phyloP scores from a whole-genome alignment of 2,329 filamentous ascomycete genomes.

The Fusarium siculi region DNA sequence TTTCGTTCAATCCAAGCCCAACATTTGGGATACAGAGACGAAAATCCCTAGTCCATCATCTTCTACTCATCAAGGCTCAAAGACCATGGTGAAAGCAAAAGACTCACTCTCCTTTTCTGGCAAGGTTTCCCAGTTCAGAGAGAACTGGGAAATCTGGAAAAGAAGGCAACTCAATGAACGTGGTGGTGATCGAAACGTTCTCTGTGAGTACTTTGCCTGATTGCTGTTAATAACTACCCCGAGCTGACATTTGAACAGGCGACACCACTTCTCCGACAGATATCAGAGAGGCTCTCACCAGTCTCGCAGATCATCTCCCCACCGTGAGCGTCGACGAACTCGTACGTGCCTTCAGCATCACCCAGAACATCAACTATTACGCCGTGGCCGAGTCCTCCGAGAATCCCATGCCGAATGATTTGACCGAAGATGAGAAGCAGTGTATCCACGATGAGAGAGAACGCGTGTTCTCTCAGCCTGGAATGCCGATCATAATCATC shows the following conservation, averaged over 20 bases:
- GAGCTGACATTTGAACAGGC: neutral
- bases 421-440: neutral
- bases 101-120: neutral
- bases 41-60: too few species aligned
- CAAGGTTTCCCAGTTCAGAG: rapidly evolving
- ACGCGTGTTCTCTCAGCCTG: neutral
- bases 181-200: neutral
- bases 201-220: neutral
- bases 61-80: too few species aligned
- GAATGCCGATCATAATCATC: neutral
- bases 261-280: neutral
- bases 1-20: too few species aligned
- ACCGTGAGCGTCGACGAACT: neutral
- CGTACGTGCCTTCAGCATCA: neutral
- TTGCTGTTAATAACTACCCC: neutral
- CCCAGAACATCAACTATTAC: neutral
- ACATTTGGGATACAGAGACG: too few species aligned
- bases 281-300: neutral
- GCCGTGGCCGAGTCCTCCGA: neutral
- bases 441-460: neutral
- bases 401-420: neutral
- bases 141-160: neutral
- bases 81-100: too few species aligned
- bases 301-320: neutral
- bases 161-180: neutral